These are phyloP conservation scores for Tetratostichococcus sp. DNA, from an alignment of 139 green algal genomes.

Conservation along the genomic window DNA sequence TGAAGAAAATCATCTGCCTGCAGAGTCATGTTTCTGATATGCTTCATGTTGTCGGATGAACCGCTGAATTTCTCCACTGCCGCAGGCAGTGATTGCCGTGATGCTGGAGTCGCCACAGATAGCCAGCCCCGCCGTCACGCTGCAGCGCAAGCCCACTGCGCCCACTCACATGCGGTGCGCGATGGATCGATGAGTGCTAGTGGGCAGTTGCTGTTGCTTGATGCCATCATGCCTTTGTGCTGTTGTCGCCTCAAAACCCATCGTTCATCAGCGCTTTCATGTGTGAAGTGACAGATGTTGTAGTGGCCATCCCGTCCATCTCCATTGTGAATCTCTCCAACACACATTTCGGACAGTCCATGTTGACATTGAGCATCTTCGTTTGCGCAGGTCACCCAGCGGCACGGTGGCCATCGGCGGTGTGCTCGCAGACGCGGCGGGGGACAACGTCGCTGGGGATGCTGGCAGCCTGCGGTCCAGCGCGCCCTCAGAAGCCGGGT, in stretches of 20 bases:
- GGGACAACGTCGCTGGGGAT: slow-evolving; percentile 1
- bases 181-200: no score
- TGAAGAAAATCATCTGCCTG: no score
- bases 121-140: slow-evolving; percentile 12
- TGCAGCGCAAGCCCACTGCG: slow-evolving; percentile 21
- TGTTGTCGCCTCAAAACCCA: no score
- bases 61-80: background rate
- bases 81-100: slow-evolving; percentile 43
- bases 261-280: no score
- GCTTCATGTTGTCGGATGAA: no score
- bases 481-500: background rate
- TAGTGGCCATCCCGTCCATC: no score
- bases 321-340: no score
- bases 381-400: background rate
- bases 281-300: no score
- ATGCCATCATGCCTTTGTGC: no score
- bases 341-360: no score
- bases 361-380: background rate
- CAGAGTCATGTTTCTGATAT: no score
- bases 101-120: slow-evolving; percentile 40
- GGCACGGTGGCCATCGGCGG: background rate
- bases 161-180: slow-evolving; percentile 39
- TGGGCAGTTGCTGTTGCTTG: no score
- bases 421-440: background rate
- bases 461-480: background rate